Conservation (phyloP, 2,329 filamentous ascomycete genomes). For the Pseudocercospora macadamiae region DNA sequence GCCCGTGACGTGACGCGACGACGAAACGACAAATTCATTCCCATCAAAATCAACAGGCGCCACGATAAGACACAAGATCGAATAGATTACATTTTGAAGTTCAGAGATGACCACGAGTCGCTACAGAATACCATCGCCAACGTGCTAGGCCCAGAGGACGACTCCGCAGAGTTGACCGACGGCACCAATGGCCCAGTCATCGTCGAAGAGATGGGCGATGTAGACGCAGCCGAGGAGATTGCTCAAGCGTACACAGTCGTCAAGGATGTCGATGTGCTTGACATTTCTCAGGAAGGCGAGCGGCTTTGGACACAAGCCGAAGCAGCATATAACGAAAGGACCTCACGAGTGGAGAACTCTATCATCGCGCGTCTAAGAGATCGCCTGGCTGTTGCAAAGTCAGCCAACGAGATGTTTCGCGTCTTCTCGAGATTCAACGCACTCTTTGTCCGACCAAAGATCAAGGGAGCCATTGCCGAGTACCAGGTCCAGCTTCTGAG, state of each 20-base stretch:
- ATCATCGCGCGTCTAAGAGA: constrained; percentile 95
- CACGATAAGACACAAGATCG: constrained; percentile 88
- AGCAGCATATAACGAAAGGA: constrained; percentile 95
- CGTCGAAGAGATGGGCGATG: constrained; percentile 93
- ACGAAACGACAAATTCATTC: constrained; percentile 96
- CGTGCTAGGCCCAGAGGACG: constrained; percentile 73
- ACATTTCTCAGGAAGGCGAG: constrained; percentile 88
- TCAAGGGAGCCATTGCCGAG: constrained; percentile 94
- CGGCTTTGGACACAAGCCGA: constrained; percentile 92
- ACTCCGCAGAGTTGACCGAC: constrained; percentile 56
- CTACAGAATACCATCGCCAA: constrained; percentile 95
- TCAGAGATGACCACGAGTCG: constrained; percentile 96
- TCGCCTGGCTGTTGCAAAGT: constrained; percentile 91
- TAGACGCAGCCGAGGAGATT: constrained; percentile 96
- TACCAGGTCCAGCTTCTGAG: constrained; percentile 98
- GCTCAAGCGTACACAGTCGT: constrained; percentile 90
- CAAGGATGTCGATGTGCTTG: constrained; percentile 91
- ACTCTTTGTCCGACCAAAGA: constrained; percentile 97
- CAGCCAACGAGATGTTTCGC: constrained; percentile 98
- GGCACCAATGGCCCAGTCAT: constrained; percentile 68
- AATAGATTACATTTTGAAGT: constrained; percentile 90
- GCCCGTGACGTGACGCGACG: constrained; percentile 92
- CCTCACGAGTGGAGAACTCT: constrained; percentile 95
- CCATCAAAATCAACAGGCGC: constrained; percentile 90
- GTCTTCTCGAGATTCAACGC: constrained; percentile 99